A percentile compares a stretch with the other conserved stretches of the same genome.
Evolutionary conservation across 495 filamentous ascomycete genomes (phyloP).

Genomic region (Penicillium herquei): DNA sequence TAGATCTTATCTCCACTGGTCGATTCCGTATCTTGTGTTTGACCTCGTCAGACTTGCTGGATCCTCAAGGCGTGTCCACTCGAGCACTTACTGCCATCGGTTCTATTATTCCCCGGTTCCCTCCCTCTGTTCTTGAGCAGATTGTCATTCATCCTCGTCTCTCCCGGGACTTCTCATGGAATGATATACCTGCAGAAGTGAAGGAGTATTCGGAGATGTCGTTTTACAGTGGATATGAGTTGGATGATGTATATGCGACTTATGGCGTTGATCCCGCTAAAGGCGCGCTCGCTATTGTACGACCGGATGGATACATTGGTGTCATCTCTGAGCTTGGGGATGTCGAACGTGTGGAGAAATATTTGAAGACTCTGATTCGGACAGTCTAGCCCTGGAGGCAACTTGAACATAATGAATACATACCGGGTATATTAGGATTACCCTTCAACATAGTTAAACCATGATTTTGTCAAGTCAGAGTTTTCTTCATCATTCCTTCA

Average conservation of each 20-base stretch:
- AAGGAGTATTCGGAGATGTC: slow-evolving; percentile 55
- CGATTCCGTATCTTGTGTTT: slow-evolving; percentile 48
- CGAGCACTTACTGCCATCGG: slow-evolving; percentile 37
- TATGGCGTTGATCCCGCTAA: slow-evolving; percentile 59
- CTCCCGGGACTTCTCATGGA: slow-evolving; percentile 49
- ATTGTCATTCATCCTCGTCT: slow-evolving; percentile 59
- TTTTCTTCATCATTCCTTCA: too few species aligned
- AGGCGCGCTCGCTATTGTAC: slow-evolving; percentile 59
- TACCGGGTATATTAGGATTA: too few species aligned
- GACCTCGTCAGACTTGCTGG: slow-evolving; percentile 35
- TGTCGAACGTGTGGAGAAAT: slow-evolving; percentile 39
- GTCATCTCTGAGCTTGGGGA: slow-evolving; percentile 57
- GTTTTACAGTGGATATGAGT: slow-evolving; percentile 65
- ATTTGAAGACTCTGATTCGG: slow-evolving; percentile 28
- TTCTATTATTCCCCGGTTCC: slow-evolving; percentile 39
- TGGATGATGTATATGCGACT: slow-evolving; percentile 64
- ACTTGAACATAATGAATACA: not conserved
- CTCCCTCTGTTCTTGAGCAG: slow-evolving; percentile 53
- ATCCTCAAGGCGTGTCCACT: slow-evolving; percentile 25
- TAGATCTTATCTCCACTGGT: slow-evolving; percentile 43
- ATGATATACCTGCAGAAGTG: slow-evolving; percentile 56
- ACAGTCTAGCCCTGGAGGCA: slow-evolving; percentile 14
- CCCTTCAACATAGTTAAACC: too few species aligned
- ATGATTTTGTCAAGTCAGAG: too few species aligned
- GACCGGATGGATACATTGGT: slow-evolving; percentile 69